Conservation (phyloP, 495 filamentous ascomycete species). For the Haplographium delicatum region DNA sequence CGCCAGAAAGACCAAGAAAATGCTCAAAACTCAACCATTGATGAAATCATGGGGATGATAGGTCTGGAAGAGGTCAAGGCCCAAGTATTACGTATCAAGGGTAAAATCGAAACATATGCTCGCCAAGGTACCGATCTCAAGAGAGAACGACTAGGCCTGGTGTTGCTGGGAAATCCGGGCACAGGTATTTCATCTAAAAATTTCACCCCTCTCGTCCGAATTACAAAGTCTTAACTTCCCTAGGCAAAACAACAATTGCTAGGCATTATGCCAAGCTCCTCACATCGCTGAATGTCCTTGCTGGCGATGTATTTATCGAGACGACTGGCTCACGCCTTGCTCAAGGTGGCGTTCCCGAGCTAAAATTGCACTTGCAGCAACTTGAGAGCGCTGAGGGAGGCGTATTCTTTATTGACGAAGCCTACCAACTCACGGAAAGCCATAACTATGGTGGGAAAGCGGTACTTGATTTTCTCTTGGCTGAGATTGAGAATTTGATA, state of each 20-base stretch:
- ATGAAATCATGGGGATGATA: slow-evolving; percentile 64
- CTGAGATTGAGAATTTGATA: slow-evolving; percentile 67
- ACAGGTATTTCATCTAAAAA: slow-evolving; percentile 46
- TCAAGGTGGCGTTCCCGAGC: slow-evolving; percentile 52
- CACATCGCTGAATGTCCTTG: slow-evolving; percentile 51
- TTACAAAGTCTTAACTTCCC: slow-evolving; percentile 2
- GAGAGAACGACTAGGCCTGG: slow-evolving; percentile 55
- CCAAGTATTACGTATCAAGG: slow-evolving; percentile 59
- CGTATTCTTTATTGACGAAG: slow-evolving; percentile 57
- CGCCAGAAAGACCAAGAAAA: slow-evolving; percentile 47
- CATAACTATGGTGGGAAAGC: slow-evolving; percentile 45
- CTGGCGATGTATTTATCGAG: slow-evolving; percentile 52
- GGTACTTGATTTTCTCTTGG: slow-evolving; percentile 70
- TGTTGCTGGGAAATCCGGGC: slow-evolving; percentile 73
- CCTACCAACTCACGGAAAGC: slow-evolving; percentile 51
- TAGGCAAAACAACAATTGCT: slow-evolving; percentile 81
- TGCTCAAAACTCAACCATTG: slow-evolving; percentile 50
- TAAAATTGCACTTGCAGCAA: slow-evolving; percentile 54
- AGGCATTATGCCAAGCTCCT: slow-evolving; percentile 68
- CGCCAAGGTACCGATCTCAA: slow-evolving; percentile 53
- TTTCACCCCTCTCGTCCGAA: background rate
- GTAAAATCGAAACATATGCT: slow-evolving; percentile 55
- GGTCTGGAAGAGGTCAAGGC: slow-evolving; percentile 68
- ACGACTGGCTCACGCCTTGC: slow-evolving; percentile 66
- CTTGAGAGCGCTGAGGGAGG: slow-evolving; percentile 57